A percentile compares a stretch with the other conserved stretches of the same genome.
phyloP scores from a whole-genome alignment of 1,139 yeast genomes.

The Blastobotrys ciferrii region DNA sequence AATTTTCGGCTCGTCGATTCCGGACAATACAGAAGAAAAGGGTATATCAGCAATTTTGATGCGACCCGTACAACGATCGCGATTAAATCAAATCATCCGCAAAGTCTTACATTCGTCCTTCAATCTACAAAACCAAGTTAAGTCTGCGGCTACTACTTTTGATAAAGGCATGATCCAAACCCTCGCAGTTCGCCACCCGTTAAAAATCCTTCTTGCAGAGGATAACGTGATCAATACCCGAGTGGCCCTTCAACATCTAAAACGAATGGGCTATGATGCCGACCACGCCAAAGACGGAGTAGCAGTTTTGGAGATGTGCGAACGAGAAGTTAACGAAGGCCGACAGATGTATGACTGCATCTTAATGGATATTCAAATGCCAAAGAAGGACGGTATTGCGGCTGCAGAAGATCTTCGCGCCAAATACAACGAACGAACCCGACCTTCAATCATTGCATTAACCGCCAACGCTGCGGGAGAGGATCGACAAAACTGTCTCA shows the following conservation, averaged over 20 bases:
- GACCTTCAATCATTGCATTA: conserved; percentile 50
- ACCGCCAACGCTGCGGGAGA: conserved; percentile 61
- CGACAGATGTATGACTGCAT: conserved; percentile 48
- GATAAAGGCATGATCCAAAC: conserved; percentile 29
- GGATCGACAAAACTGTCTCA: conserved; percentile 48
- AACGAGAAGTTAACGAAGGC: conserved; percentile 27
- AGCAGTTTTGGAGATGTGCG: conserved; percentile 47
- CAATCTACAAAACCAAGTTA: conserved; percentile 25
- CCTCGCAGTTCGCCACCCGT: conserved; percentile 41
- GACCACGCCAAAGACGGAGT: conserved; percentile 59
- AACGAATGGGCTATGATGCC: conserved; percentile 52
- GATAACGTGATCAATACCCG: conserved; percentile 52
- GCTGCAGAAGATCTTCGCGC: conserved; percentile 42
- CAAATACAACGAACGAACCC: conserved; percentile 31
- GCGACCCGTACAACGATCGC: conserved; percentile 31
- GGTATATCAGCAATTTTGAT: conserved; percentile 31
- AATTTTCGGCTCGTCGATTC: conserved; percentile 30
- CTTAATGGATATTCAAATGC: conserved; percentile 58
- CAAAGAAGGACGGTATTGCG: conserved; percentile 52
- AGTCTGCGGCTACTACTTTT: conserved; percentile 26
- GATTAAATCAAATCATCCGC: conserved; percentile 28
- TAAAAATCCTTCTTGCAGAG: conserved; percentile 51
- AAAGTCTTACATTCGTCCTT: conserved; percentile 27
- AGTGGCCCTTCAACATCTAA: conserved; percentile 52
- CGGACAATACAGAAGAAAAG: conserved; percentile 27